These are phyloP conservation scores for Phytophthora palmivora DNA, from an alignment of 352 stramenopile genomes.

Conservation along the genomic window DNA sequence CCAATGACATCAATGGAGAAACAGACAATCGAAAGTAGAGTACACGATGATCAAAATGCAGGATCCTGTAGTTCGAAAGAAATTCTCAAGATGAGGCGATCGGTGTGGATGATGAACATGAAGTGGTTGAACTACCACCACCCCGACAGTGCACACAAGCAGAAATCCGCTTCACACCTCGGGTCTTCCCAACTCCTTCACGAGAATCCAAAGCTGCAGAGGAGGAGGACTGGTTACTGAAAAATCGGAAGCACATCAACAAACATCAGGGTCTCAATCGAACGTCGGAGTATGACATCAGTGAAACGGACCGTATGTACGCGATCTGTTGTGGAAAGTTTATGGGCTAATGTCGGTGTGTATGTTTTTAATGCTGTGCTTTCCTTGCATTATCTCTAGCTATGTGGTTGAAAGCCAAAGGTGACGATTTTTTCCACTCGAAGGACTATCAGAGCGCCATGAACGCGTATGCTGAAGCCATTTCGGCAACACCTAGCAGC, in stretches of 20 bases:
- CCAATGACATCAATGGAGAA: background rate
- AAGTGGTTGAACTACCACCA: constrained; percentile 40
- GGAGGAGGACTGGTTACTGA: constrained; percentile 86
- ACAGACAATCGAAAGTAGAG: constrained; percentile 3
- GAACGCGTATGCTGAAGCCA: constrained; percentile 76
- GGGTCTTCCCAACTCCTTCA: constrained; percentile 78
- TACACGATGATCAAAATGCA: background rate
- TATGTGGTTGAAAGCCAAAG: constrained; percentile 88
- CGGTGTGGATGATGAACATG: constrained; percentile 8
- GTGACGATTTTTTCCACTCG: constrained; percentile 82
- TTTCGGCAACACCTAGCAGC: constrained; percentile 39
- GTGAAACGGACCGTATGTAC: constrained; percentile 79
- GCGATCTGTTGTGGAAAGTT: background rate
- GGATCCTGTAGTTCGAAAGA: background rate
- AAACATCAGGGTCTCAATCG: constrained; percentile 70
- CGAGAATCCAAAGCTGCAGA: constrained; percentile 84
- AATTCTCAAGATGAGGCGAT: constrained; percentile 17
- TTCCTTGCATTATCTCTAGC: constrained; percentile 36
- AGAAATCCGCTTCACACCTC: constrained; percentile 79
- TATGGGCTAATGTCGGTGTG: too few relatives aligned
- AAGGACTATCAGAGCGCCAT: constrained; percentile 71
- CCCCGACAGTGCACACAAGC: constrained; percentile 52
- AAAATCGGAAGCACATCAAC: constrained; percentile 83
- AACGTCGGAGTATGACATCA: constrained; percentile 75
- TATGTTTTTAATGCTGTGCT: constrained; percentile 1